A percentile compares a stretch with the other conserved stretches of the same genome.
These are phyloP conservation scores for Malus hybrid DNA, from an alignment of 331 rosid genomes.

Conservation along the genomic window DNA sequence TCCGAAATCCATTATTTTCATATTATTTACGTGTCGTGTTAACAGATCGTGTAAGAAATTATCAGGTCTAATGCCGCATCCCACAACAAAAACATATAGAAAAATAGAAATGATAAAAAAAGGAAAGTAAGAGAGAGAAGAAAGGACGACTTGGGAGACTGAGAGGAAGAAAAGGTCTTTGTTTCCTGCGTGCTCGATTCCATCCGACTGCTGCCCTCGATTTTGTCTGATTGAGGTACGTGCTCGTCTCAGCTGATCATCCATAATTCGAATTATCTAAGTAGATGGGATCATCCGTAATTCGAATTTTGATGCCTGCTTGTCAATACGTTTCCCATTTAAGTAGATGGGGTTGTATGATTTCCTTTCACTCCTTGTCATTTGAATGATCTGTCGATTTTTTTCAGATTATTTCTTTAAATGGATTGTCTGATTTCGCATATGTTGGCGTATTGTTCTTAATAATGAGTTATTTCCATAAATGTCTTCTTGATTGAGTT, in stretches of 20 bases:
- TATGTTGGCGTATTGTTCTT: background rate
- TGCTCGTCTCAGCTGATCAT: background rate
- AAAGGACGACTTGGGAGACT: background rate
- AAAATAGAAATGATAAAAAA: background rate
- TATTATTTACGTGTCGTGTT: no score
- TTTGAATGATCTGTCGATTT: background rate
- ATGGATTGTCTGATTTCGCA: background rate
- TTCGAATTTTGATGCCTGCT: background rate
- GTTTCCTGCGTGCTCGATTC: background rate
- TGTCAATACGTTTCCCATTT: background rate
- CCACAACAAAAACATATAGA: no score
- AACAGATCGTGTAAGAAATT: no score
- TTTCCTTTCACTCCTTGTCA: background rate
- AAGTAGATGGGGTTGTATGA: background rate
- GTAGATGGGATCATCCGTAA: no score
- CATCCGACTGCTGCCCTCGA: background rate
- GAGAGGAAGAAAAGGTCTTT: background rate
- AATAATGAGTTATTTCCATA: background rate
- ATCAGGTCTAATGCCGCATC: no score
- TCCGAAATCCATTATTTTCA: no score
- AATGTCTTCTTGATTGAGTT: background rate
- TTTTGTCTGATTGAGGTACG: background rate
- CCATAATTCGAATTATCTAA: background rate
- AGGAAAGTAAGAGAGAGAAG: conserved; percentile 3
- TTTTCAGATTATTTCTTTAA: background rate